A percentile compares a stretch with the other conserved stretches of the same genome.
phyloP scores from a whole-genome alignment of 345 rosid genomes.

The Excoecaria cochinchinensis region DNA sequence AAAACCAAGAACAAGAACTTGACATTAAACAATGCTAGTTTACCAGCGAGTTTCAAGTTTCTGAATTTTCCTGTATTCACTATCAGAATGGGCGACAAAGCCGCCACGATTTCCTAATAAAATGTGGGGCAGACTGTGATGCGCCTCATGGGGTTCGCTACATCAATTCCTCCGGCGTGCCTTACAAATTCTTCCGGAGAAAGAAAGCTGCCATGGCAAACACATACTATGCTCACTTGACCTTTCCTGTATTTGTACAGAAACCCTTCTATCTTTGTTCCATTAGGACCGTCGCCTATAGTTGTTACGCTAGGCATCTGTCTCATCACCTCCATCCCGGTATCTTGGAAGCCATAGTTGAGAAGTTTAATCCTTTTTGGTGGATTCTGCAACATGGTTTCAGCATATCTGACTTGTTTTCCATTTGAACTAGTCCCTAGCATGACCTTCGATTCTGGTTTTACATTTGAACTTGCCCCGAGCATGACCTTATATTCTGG shows the following conservation, averaged over 20 bases:
- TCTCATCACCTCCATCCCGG: slow-evolving; percentile 31
- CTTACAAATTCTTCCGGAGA: slow-evolving; percentile 48
- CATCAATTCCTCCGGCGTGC: slow-evolving; percentile 42
- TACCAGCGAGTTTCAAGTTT: too few relatives aligned
- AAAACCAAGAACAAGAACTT: background rate
- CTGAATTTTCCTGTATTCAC: too few relatives aligned
- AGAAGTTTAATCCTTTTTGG: slow-evolving; percentile 23
- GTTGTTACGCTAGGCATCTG: slow-evolving; percentile 57
- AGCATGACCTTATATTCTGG: background rate
- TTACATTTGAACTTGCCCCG: background rate
- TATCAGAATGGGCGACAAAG: background rate
- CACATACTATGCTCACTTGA: slow-evolving; percentile 48
- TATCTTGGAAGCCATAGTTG: background rate
- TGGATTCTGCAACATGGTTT: slow-evolving; percentile 5
- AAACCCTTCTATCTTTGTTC: slow-evolving; percentile 43
- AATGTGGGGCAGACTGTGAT: slow-evolving; percentile 18
- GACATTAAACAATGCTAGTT: background rate
- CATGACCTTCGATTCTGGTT: background rate
- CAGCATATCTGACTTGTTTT: background rate
- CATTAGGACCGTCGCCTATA: slow-evolving; percentile 40
- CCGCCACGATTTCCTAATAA: background rate
- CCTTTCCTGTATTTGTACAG: slow-evolving; percentile 39
- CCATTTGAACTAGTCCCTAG: background rate
- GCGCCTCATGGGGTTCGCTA: slow-evolving; percentile 28
- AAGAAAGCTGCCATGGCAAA: slow-evolving; percentile 52